A percentile compares a stretch with the other conserved stretches of the same genome.
phyloP scores from a whole-genome alignment of 192 early-diverging fungal species.

The Coemansia biformis region DNA sequence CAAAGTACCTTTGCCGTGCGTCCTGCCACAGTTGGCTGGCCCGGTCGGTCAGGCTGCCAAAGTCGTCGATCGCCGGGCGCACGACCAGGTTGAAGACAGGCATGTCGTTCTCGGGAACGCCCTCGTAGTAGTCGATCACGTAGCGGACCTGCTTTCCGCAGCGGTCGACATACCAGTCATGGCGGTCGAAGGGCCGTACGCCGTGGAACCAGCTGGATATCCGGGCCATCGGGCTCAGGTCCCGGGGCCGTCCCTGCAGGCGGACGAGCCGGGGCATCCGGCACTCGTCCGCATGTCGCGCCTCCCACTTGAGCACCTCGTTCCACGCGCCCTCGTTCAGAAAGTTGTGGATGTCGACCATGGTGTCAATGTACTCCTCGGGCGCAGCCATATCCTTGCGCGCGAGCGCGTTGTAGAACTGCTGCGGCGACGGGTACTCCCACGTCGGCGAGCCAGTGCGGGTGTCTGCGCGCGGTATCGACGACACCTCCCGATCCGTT shows the following conservation, averaged over 20 bases:
- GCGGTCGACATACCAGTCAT: conserved; percentile 92
- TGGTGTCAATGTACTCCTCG: conserved; percentile 73
- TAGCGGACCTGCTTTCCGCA: conserved; percentile 90
- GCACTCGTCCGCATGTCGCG: conserved; percentile 49
- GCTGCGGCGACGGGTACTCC: conserved; percentile 89
- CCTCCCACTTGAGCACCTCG: conserved; percentile 93
- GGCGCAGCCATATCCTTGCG: conserved; percentile 85
- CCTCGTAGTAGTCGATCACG: conserved; percentile 95
- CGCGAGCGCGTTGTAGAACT: conserved; percentile 81
- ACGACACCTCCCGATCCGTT: conserved; percentile 72
- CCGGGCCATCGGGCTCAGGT: conserved; percentile 68
- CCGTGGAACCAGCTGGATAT: conserved; percentile 53
- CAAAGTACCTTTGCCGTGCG: conserved; percentile 35
- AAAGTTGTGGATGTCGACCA: conserved; percentile 98
- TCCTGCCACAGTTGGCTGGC: conserved; percentile 57
- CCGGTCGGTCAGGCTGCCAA: conserved; percentile 58
- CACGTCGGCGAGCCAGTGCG: conserved; percentile 51
- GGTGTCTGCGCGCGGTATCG: conserved; percentile 54
- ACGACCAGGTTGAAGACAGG: conserved; percentile 92
- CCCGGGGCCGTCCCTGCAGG: conserved; percentile 80
- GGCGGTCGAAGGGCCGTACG: conserved; percentile 90
- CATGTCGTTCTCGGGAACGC: conserved; percentile 61
- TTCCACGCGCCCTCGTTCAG: conserved; percentile 94
- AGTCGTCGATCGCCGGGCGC: conserved; percentile 85
- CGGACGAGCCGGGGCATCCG: conserved; percentile 62